Conservation (phyloP, 768 basidiomycete species). For the Podaxis sp. region DNA sequence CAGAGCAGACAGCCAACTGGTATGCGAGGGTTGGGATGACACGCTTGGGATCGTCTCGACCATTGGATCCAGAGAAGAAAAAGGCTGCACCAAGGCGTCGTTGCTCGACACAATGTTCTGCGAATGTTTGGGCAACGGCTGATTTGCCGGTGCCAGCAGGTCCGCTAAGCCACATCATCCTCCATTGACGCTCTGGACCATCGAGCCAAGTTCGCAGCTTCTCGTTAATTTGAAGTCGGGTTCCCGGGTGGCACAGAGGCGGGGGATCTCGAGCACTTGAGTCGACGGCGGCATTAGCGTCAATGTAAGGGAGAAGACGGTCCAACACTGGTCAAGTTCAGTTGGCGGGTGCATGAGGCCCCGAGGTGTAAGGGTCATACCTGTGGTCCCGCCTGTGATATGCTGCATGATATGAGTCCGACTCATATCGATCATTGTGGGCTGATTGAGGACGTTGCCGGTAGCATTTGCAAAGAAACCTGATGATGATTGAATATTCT, state of each 20-base stretch:
- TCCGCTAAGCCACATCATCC: constrained; percentile 12
- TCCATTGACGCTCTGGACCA: not conserved
- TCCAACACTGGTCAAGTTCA: not conserved
- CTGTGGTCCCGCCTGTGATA: too few relatives aligned
- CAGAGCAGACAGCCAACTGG: not conserved
- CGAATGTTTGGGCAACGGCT: constrained; percentile 3
- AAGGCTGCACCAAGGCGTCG: constrained; percentile 8
- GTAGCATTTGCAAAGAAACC: too few relatives aligned
- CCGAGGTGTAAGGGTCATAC: too few relatives aligned
- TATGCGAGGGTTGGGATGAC: constrained; percentile 5
- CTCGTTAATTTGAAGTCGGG: not conserved
- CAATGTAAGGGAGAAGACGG: not conserved
- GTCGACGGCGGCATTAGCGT: not conserved
- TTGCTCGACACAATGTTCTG: not conserved
- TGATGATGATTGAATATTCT: too few relatives aligned
- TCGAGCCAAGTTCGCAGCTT: not conserved
- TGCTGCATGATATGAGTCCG: not conserved
- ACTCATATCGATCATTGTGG: not conserved
- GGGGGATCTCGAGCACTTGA: not conserved
- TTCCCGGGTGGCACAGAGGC: not conserved
- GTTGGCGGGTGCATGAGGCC: not conserved
- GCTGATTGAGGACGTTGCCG: not conserved
- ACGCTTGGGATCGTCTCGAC: not conserved
- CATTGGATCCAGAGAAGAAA: constrained; percentile 4
- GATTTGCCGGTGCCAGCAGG: constrained; percentile 12